A percentile compares a stretch with the other conserved stretches of the same genome.
phyloP scores from a whole-genome alignment of 257 asterid genomes.

The Buddleja alternifolia region DNA sequence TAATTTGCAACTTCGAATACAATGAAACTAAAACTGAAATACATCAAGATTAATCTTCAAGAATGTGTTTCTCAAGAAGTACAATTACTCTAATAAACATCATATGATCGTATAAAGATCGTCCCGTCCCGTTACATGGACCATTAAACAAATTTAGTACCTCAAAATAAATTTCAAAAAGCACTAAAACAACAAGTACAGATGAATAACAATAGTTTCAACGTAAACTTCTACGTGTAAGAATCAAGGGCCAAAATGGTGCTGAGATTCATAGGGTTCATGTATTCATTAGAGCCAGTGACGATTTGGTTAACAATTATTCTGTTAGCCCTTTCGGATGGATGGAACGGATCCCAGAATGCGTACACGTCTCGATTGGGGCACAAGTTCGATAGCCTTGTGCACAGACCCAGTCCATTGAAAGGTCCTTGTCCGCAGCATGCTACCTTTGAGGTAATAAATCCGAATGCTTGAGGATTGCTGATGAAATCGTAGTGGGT shows the following conservation, averaged over 20 bases:
- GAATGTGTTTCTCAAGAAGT: too few relatives aligned
- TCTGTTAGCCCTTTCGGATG: constrained; percentile 51
- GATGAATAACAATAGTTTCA: too few relatives aligned
- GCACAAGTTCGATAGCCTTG: constrained; percentile 48
- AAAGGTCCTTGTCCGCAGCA: constrained; percentile 63
- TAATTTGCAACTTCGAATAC: too few relatives aligned
- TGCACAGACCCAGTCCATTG: constrained; percentile 55
- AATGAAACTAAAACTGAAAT: too few relatives aligned
- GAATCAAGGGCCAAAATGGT: constrained; percentile 44
- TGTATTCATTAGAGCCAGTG: constrained; percentile 37
- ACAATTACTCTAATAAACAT: too few relatives aligned
- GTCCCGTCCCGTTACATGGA: too few relatives aligned
- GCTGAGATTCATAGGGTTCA: constrained; percentile 55
- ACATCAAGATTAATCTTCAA: too few relatives aligned
- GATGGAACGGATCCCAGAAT: constrained; percentile 61
- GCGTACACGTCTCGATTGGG: constrained; percentile 47
- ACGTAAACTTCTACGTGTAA: background rate
- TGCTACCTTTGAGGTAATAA: constrained; percentile 45
- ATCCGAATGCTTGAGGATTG: constrained; percentile 58
- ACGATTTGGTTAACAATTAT: constrained; percentile 40
- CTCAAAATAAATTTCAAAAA: too few relatives aligned
- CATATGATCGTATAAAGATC: too few relatives aligned
- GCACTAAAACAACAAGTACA: too few relatives aligned
- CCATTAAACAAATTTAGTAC: too few relatives aligned
- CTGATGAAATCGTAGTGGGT: constrained; percentile 49